These are phyloP conservation scores for Collybiopsis luxurians DNA, from an alignment of 768 basidiomycete genomes.

Conservation along the genomic window DNA sequence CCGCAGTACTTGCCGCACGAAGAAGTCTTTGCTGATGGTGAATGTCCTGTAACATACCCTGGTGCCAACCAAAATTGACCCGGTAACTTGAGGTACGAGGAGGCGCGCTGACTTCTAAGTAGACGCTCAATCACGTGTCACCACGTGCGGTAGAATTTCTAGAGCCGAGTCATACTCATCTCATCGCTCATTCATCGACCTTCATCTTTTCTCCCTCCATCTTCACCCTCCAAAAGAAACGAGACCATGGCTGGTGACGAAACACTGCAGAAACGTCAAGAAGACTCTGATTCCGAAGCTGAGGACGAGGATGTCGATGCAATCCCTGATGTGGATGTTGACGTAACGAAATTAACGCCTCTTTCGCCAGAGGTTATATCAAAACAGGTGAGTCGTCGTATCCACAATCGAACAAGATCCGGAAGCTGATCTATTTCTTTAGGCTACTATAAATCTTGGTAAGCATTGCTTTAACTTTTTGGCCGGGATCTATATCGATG, in stretches of 20 bases:
- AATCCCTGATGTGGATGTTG: conserved; percentile 70
- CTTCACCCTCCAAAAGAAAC: neutral
- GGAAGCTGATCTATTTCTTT: conserved; percentile 7
- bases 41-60: too few species aligned
- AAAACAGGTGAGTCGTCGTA: conserved; percentile 64
- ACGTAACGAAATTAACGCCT: conserved; percentile 79
- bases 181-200: too few species aligned
- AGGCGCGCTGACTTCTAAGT: too few species aligned
- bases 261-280: conserved; percentile 56
- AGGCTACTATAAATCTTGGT: conserved; percentile 97
- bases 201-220: too few species aligned
- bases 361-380: conserved; percentile 89
- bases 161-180: too few species aligned
- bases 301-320: conserved; percentile 57
- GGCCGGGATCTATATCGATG: conserved; percentile 1
- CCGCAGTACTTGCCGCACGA: too few species aligned
- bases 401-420: neutral
- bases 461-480: conserved; percentile 11
- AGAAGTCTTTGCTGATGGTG: too few species aligned
- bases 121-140: too few species aligned
- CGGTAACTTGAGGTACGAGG: too few species aligned
- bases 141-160: too few species aligned
- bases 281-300: conserved; percentile 69
- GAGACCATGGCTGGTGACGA: conserved; percentile 65
- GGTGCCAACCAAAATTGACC: too few species aligned